Base-by-base conservation (phyloP, 495 filamentous ascomycete genomes). In the Hypomontagnella submonticulosa region DNA sequence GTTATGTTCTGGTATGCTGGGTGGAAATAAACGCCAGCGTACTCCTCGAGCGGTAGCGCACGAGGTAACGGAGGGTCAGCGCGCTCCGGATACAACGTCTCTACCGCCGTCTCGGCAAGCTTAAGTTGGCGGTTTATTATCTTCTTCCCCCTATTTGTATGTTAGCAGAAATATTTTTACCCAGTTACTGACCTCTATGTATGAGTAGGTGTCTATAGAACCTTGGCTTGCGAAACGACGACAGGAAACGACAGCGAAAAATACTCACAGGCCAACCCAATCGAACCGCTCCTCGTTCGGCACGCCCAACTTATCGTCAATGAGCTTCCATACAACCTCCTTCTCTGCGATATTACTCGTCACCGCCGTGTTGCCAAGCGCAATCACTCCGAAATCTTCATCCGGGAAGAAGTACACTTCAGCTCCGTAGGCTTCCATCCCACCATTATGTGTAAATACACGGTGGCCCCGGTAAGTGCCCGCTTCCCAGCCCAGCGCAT, bases 401-500 rank as follows among this genome's bases (percentile, higher is more conserved):
- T 72, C 72, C 0, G 83, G 83, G 16, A 87, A 54, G 57, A 81
- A 83, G 11, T 74, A 75, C 2, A 86, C 72, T 38, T 77, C 59
- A 0, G 79, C 71, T 1, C 74, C 77, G 52, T 79, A 83, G 0
- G 80, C 82, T 12, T 74, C 65, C 75, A 83, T 76, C 8, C 77
- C 77, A 4, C 83, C 83, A 12, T 57, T 42, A 46, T 86, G 83
- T 27, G 71, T 73, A 44, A 78, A 78, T 4, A 82, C 18, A 23
- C 73, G 47, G 49, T 80, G 73, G 0, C 83, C 82, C 13, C 72
- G 74, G 36, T 84, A 82, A 40, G 74, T 73, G 9, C 71, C 73
- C 0, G 77, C 68, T 1, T 63, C 42, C 81, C 82, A 86, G 1
- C 82, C 81, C 0, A 84, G 65, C 3, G 79, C 76, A 54, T 85